Percentiles rank a stretch among this genome's conserved stretches.
Conservation (phyloP, 768 basidiomycete genomes). For the Tricholomella constricta region DNA sequence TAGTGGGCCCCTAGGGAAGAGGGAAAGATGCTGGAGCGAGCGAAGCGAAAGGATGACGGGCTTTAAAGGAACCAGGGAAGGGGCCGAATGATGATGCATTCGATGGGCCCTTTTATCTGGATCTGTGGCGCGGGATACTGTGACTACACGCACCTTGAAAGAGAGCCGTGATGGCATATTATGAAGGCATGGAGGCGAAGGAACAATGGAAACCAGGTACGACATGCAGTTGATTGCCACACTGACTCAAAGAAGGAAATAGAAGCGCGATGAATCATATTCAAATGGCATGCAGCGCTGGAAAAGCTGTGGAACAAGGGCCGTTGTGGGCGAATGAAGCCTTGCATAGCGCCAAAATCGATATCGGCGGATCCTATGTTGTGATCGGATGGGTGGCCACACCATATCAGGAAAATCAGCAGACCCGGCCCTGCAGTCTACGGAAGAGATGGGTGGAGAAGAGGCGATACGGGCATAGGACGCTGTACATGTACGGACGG, state of each 20-base stretch:
- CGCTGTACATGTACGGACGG: slow-evolving; percentile 2
- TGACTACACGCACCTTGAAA: slow-evolving; percentile 26
- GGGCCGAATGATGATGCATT: slow-evolving; percentile 15
- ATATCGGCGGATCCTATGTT: slow-evolving; percentile 12
- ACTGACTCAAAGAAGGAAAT: slow-evolving; percentile 7
- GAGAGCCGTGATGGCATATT: slow-evolving; percentile 15
- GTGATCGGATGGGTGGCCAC: slow-evolving; percentile 17
- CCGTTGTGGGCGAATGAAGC: slow-evolving; percentile 9
- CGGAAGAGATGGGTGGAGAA: background rate
- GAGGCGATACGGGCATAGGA: slow-evolving; percentile 1
- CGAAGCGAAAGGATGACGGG: slow-evolving; percentile 2
- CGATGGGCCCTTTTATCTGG: slow-evolving; percentile 26
- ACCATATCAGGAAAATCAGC: slow-evolving; percentile 24
- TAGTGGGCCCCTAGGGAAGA: background rate
- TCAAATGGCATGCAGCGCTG: slow-evolving; percentile 2
- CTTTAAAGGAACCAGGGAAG: slow-evolving; percentile 22
- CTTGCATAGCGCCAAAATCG: slow-evolving; percentile 11
- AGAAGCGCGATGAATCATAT: slow-evolving; percentile 6
- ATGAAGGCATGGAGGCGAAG: slow-evolving; percentile 30
- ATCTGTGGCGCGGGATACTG: slow-evolving; percentile 30
- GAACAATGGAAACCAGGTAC: slow-evolving; percentile 40
- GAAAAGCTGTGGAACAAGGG: slow-evolving; percentile 17
- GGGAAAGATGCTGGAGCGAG: slow-evolving; percentile 3
- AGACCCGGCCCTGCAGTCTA: slow-evolving; percentile 8
- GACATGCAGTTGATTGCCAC: slow-evolving; percentile 22